phyloP scores from a whole-genome alignment of 257 asterid genomes.

The Gynochthodes officinalis region DNA sequence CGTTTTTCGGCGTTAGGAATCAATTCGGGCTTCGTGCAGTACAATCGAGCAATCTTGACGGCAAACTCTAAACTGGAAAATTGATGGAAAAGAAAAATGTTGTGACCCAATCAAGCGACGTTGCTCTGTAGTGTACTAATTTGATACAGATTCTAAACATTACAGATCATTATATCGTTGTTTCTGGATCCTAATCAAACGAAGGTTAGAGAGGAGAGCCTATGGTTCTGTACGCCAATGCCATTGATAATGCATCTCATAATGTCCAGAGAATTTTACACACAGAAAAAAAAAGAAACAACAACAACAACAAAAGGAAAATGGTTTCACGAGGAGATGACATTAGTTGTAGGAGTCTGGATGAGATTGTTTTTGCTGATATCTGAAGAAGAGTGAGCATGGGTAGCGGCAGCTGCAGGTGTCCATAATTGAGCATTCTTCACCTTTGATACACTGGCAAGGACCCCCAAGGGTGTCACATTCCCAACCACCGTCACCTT shows the following conservation, averaged over 20 bases:
- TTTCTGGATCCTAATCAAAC: too few relatives aligned
- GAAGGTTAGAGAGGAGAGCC: too few relatives aligned
- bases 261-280: not conserved
- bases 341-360: not conserved
- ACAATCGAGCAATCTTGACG: too few relatives aligned
- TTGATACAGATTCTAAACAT: too few relatives aligned
- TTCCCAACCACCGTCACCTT: slow-evolving; percentile 73
- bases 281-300: not conserved
- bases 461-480: slow-evolving; percentile 62
- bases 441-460: slow-evolving; percentile 79
- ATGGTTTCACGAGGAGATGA: not conserved
- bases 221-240: not conserved
- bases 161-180: too few relatives aligned
- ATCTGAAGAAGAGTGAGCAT: slow-evolving; percentile 5
- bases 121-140: too few relatives aligned
- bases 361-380: slow-evolving; percentile 7
- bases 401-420: slow-evolving; percentile 33
- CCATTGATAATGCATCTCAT: not conserved
- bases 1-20: too few relatives aligned
- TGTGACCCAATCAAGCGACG: too few relatives aligned
- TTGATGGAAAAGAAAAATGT: too few relatives aligned
- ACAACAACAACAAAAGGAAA: too few relatives aligned
- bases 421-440: slow-evolving; percentile 79
- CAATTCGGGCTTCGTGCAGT: too few relatives aligned
- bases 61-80: too few relatives aligned